These are phyloP conservation scores for Butyriboletus appendiculatus DNA, from an alignment of 1,284 basidiomycete species.

Conservation along the genomic window DNA sequence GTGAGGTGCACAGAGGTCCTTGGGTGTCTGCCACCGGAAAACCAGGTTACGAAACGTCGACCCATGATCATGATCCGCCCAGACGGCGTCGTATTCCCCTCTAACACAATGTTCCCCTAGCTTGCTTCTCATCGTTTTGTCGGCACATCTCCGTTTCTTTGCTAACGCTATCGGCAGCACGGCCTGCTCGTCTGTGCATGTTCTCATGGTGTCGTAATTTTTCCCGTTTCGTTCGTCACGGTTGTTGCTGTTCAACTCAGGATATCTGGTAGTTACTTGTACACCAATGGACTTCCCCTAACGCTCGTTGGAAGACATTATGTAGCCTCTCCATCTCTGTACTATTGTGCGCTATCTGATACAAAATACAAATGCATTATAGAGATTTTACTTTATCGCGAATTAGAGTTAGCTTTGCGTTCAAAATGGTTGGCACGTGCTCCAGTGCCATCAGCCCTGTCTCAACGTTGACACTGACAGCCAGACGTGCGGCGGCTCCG, in stretches of 20 bases:
- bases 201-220: constrained; percentile 20
- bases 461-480: constrained; percentile 2
- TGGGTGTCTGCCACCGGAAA: constrained; percentile 73
- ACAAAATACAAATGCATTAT: constrained; percentile 20
- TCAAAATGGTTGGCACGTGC: constrained; percentile 13
- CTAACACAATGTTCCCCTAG: constrained; percentile 81
- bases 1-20: constrained; percentile 89
- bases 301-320: constrained; percentile 26
- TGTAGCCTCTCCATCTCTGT: constrained; percentile 33
- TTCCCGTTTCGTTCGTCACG: constrained; percentile 11
- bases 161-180: constrained; percentile 33
- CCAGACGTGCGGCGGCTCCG: neutral
- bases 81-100: constrained; percentile 92
- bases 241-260: constrained; percentile 31
- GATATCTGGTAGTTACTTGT: constrained; percentile 36
- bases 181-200: constrained; percentile 32
- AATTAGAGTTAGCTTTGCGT: constrained; percentile 12
- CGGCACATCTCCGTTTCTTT: constrained; percentile 7
- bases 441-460: constrained; percentile 10
- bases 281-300: constrained; percentile 33
- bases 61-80: constrained; percentile 85
- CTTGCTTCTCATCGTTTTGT: constrained; percentile 15
- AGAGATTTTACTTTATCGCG: constrained; percentile 13
- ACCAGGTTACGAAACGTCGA: constrained; percentile 60
- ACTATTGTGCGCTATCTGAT: constrained; percentile 23